These are phyloP conservation scores for Gleditsia sinensis DNA, from an alignment of 306 rosid genomes.

Conservation along the genomic window DNA sequence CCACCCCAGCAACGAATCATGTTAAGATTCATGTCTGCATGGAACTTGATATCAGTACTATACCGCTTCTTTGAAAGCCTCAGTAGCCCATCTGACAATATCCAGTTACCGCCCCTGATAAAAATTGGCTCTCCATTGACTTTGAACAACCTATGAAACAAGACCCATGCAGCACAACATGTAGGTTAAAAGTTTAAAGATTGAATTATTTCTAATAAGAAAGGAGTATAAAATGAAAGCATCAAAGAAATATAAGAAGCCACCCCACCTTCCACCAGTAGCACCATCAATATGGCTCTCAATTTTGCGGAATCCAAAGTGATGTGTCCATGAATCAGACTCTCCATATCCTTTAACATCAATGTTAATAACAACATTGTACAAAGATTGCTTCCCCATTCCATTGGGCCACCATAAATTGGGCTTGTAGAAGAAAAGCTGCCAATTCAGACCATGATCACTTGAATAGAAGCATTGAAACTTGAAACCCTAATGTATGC, in stretches of 20 bases:
- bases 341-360: constrained; percentile 84
- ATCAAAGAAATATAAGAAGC: neutral
- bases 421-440: constrained; percentile 90
- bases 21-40: constrained; percentile 95
- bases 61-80: constrained; percentile 88
- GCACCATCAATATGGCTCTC: constrained; percentile 76
- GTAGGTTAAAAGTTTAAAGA: constrained; percentile 18
- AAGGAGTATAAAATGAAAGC: neutral
- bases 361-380: constrained; percentile 62
- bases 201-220: neutral
- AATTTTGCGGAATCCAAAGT: constrained; percentile 90
- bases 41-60: constrained; percentile 83
- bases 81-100: constrained; percentile 93
- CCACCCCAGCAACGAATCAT: constrained; percentile 99
- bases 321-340: constrained; percentile 87
- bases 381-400: constrained; percentile 92
- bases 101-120: constrained; percentile 96
- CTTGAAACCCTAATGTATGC: constrained; percentile 21
- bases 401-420: constrained; percentile 99
- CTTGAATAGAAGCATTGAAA: constrained; percentile 27
- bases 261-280: constrained; percentile 84
- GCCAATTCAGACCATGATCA: constrained; percentile 47
- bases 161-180: constrained; percentile 18
- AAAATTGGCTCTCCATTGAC: constrained; percentile 90
- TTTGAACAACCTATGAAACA: constrained; percentile 75